Conservation (phyloP, 371 early-diverging fungal genomes). For the Syncephalastrum monosporum region DNA sequence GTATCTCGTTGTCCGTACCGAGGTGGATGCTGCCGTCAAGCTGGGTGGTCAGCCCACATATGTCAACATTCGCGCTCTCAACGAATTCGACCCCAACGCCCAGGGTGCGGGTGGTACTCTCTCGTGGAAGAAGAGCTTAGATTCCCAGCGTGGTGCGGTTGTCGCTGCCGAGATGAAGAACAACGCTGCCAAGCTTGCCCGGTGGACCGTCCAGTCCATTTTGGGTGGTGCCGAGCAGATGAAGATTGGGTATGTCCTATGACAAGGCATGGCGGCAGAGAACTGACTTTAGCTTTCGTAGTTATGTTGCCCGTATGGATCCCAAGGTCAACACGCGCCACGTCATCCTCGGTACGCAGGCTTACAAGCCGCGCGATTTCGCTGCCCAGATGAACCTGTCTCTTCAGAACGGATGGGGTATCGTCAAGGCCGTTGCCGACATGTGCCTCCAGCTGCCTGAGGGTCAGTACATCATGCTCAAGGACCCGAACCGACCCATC, state of each 20-base stretch:
- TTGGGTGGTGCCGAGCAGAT: conserved; percentile 89
- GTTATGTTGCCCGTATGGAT: conserved; percentile 67
- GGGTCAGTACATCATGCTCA: conserved; percentile 92
- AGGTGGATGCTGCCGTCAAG: conserved; percentile 83
- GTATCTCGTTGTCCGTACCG: conserved; percentile 84
- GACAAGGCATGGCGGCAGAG: conserved; percentile 26
- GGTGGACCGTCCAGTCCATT: conserved; percentile 92
- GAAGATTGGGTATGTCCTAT: conserved; percentile 68
- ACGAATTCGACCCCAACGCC: conserved; percentile 90
- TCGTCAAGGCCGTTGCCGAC: conserved; percentile 90
- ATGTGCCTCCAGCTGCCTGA: conserved; percentile 82
- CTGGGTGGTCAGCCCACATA: conserved; percentile 57
- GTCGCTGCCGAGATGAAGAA: conserved; percentile 97
- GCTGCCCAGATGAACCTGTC: conserved; percentile 87
- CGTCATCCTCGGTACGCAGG: conserved; percentile 79
- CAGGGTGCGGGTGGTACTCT: conserved; percentile 87
- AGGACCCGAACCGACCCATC: conserved; percentile 94
- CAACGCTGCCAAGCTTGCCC: conserved; percentile 92
- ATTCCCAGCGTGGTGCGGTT: conserved; percentile 94
- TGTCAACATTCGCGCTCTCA: conserved; percentile 78
- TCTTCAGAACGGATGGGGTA: conserved; percentile 91
- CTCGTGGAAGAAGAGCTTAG: conserved; percentile 95
- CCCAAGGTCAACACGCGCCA: conserved; percentile 84
- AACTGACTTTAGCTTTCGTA: not conserved
- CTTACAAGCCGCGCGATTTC: conserved; percentile 91